Conservation (phyloP, 129 eudicot genomes). For the Artemisia annua region DNA sequence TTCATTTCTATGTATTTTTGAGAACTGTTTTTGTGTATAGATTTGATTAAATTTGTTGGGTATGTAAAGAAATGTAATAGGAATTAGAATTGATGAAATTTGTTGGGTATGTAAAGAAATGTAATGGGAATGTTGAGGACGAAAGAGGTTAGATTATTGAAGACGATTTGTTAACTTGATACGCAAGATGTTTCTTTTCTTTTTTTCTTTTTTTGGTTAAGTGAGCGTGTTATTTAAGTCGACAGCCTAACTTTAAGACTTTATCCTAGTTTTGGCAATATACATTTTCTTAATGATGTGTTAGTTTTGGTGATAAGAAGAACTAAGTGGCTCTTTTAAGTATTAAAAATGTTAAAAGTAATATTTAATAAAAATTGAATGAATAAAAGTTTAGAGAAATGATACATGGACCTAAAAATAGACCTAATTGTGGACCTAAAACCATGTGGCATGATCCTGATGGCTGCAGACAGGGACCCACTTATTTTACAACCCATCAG, state of each 20-base stretch:
- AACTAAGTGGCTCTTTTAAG: too few species aligned
- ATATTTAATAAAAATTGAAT: too few species aligned
- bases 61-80: background rate
- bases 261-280: background rate
- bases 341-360: too few species aligned
- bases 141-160: conserved; percentile 31
- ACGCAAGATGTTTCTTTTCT: conserved; percentile 22
- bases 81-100: conserved; percentile 19
- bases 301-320: too few species aligned
- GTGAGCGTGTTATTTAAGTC: conserved; percentile 19
- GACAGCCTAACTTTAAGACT: conserved; percentile 14
- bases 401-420: too few species aligned
- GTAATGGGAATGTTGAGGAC: conserved; percentile 5
- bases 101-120: background rate
- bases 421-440: too few species aligned
- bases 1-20: conserved; percentile 36
- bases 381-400: too few species aligned
- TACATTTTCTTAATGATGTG: too few species aligned
- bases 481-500: too few species aligned
- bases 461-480: too few species aligned
- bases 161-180: conserved; percentile 26
- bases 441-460: too few species aligned
- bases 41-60: conserved; percentile 15
- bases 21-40: conserved; percentile 15
- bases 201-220: conserved; percentile 11